Conservation (phyloP, 805 yeast species). For the Priceomyces haplophilus region DNA sequence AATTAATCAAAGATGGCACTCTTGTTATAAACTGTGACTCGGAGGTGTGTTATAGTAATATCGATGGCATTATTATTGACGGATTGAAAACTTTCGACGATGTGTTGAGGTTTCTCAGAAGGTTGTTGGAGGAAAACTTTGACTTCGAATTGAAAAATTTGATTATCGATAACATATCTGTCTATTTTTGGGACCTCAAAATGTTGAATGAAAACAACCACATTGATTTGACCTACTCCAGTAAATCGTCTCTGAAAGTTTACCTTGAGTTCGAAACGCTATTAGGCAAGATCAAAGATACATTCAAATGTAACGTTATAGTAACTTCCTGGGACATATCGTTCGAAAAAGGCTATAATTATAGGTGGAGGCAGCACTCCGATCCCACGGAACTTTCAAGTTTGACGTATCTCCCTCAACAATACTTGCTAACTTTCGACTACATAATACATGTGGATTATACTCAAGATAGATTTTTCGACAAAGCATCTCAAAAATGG, state of each 20-base stretch:
- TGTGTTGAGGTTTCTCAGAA: background rate
- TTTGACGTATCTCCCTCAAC: slow-evolving; percentile 9
- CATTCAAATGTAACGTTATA: slow-evolving; percentile 26
- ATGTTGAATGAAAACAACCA: slow-evolving; percentile 8
- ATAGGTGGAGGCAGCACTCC: background rate
- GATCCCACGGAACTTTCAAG: background rate
- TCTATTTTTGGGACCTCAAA: slow-evolving; percentile 32
- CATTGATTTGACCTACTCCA: slow-evolving; percentile 7
- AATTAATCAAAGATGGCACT: background rate
- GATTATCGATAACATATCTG: slow-evolving; percentile 31
- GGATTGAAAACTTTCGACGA: background rate
- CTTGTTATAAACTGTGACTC: slow-evolving; percentile 8
- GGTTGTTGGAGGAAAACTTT: background rate
- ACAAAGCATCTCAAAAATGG: slow-evolving; percentile 8
- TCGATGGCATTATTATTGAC: background rate
- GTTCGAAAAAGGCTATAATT: slow-evolving; percentile 31
- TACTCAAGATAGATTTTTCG: slow-evolving; percentile 1
- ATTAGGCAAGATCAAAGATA: slow-evolving; percentile 12
- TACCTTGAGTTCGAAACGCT: slow-evolving; percentile 14
- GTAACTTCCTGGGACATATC: slow-evolving; percentile 25
- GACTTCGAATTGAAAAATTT: slow-evolving; percentile 16
- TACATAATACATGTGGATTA: slow-evolving; percentile 11
- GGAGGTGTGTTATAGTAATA: background rate
- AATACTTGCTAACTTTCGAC: slow-evolving; percentile 10
- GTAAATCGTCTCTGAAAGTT: slow-evolving; percentile 6